Base-by-base conservation (phyloP, 2,329 filamentous ascomycete species). In the Cercospora sp. region DNA sequence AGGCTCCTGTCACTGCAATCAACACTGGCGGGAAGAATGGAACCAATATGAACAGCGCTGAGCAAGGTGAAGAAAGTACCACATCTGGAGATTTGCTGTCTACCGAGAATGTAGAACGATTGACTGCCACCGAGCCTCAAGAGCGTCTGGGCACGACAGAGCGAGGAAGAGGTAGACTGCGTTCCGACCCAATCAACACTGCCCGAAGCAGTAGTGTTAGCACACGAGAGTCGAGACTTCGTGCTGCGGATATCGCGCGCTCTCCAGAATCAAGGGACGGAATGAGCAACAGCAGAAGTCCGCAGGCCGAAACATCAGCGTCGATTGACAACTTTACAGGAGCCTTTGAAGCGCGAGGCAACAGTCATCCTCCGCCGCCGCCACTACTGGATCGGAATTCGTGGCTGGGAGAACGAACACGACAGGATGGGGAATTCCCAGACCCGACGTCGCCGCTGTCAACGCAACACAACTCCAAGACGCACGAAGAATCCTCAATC, bases 1-100 rank as follows among this genome's bases (percentile, higher is more conserved):
- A 64, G 2, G 28, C 33, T 7, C 62, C 62, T 10, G 20, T 64
- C 28, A 64, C 51, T n/a, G 48, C 62, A 2, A 64, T 64, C 61
- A 63, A 63, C 16, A 63, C 45, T 12, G 39, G 20, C 5, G 18
- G 60, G 3, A 45, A n/a, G 12, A 30, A 63, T 16, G 51, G 42
- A 9, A 9, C 6, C 8, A 51, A 9, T 9, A 18, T 23, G 13
- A 30, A 26, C 13, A 30, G 30, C 9, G 1, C 4, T 5, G 60
- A 23, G 7, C 23, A 53, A 7, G 42, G 12, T 13, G 33, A 26
- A 9, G 13, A 39, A 20, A 53, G 8, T 42, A 8, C 20, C 16
- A 5, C 3, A 3, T 4, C 57, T 26, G 18, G 7, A 42, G 30
- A 20, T n/a, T 26, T 13, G 10, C 58, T 39, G 16, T 39, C 36